Conservation (phyloP, 371 early-diverging fungal genomes). For the Enteropsectra breve region DNA sequence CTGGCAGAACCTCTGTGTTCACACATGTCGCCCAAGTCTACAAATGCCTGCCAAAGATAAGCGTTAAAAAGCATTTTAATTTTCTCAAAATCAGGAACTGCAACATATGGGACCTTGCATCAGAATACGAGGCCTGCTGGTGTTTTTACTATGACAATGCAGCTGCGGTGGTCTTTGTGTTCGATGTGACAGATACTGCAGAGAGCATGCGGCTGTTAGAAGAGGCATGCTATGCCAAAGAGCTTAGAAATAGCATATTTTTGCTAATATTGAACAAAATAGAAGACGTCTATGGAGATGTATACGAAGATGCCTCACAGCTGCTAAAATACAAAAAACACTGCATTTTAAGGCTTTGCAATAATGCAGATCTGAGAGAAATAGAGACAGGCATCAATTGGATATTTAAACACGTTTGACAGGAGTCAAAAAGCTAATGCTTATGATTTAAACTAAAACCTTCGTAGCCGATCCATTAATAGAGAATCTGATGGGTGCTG, state of each 20-base stretch:
- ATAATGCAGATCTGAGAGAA: too few species aligned
- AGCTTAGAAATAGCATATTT: background rate
- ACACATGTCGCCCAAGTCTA: conserved; percentile 4
- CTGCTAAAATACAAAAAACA: too few species aligned
- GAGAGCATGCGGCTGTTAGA: background rate
- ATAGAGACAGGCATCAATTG: too few species aligned
- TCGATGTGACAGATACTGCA: background rate
- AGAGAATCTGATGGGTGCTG: too few species aligned
- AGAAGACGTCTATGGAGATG: too few species aligned
- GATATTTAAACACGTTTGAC: too few species aligned
- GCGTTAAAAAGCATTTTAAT: background rate
- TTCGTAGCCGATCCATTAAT: too few species aligned
- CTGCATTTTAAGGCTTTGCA: too few species aligned
- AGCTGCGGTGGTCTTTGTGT: conserved; percentile 2
- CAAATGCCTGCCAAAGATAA: background rate
- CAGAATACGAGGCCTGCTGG: background rate
- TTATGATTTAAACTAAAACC: too few species aligned
- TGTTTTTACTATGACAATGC: conserved; percentile 13
- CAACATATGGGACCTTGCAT: conserved; percentile 2
- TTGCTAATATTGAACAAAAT: conserved; percentile 4
- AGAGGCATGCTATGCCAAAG: background rate
- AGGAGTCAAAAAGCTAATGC: too few species aligned
- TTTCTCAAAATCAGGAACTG: background rate
- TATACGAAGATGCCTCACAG: too few species aligned
- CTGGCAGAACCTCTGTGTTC: conserved; percentile 6